phyloP scores from a whole-genome alignment of 1,139 yeast genomes.

The Blastobotrys elegans region DNA sequence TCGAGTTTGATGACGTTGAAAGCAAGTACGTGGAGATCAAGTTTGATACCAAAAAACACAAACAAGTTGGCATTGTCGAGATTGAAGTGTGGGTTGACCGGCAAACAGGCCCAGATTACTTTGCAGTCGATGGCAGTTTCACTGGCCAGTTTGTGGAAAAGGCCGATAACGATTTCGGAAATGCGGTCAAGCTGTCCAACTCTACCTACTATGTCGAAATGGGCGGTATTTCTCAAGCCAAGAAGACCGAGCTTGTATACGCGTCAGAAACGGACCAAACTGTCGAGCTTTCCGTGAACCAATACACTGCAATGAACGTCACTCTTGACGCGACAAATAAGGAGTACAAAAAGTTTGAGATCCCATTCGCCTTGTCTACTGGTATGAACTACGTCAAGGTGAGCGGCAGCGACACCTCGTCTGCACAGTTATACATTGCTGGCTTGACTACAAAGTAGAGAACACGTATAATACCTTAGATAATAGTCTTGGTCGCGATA shows the following conservation, averaged over 20 bases:
- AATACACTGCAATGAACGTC: background rate
- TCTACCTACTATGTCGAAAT: background rate
- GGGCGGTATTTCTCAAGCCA: background rate
- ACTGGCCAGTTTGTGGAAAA: background rate
- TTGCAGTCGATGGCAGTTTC: background rate
- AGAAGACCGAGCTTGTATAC: background rate
- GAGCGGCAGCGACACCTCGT: background rate
- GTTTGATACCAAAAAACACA: background rate
- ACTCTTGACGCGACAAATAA: background rate
- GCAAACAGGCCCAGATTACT: background rate
- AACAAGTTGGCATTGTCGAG: background rate
- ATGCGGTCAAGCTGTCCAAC: background rate
- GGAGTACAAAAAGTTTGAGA: background rate
- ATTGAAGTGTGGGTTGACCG: conserved; percentile 2
- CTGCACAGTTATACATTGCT: background rate
- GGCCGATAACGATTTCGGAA: background rate
- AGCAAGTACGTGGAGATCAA: background rate
- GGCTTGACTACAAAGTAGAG: background rate
- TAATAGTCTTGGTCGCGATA: conserved; percentile 14
- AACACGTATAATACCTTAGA: too few species aligned
- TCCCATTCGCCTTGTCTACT: background rate
- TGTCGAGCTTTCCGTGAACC: background rate
- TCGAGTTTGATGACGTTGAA: background rate
- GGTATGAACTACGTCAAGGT: background rate
- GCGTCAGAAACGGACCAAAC: background rate